A percentile compares a stretch with the other conserved stretches of the same genome.
Evolutionary conservation across 1,139 yeast genomes (phyloP).

Genomic region (Pichia terricola): DNA sequence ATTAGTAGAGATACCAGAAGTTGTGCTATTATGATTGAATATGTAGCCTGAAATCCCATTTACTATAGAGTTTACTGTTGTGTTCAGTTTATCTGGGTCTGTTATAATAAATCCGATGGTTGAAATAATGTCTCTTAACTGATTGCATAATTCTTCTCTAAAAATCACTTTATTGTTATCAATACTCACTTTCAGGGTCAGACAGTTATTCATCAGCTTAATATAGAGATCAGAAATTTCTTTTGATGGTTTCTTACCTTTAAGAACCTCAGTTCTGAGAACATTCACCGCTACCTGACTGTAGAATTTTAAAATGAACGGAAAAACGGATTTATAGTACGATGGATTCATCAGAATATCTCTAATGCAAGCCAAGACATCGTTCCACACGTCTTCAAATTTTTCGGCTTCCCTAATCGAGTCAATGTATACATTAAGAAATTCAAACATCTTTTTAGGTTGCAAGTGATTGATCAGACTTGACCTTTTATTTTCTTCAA

Average conservation of each 20-base stretch:
- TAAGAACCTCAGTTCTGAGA: conserved; percentile 49
- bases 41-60: conserved; percentile 29
- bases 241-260: conserved; percentile 47
- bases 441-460: conserved; percentile 36
- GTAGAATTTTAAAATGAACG: conserved; percentile 43
- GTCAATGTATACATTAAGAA: conserved; percentile 48
- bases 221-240: conserved; percentile 60
- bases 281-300: conserved; percentile 41
- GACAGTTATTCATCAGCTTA: conserved; percentile 39
- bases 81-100: conserved; percentile 44
- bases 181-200: conserved; percentile 23
- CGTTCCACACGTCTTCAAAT: conserved; percentile 64
- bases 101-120: conserved; percentile 34
- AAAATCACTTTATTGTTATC: conserved; percentile 12
- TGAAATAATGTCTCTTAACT: conserved; percentile 32
- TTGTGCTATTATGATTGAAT: conserved; percentile 30
- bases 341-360: conserved; percentile 42
- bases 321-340: conserved; percentile 41
- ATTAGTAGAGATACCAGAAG: conserved; percentile 12
- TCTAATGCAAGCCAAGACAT: conserved; percentile 47
- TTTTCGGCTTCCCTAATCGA: conserved; percentile 62
- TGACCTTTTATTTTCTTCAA: conserved; percentile 29
- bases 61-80: conserved; percentile 36
- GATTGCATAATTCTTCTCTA: conserved; percentile 32
- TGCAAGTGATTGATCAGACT: conserved; percentile 35